Evolutionary conservation across 345 rosid genomes (phyloP).

Genomic region (Lepidium sativum): DNA sequence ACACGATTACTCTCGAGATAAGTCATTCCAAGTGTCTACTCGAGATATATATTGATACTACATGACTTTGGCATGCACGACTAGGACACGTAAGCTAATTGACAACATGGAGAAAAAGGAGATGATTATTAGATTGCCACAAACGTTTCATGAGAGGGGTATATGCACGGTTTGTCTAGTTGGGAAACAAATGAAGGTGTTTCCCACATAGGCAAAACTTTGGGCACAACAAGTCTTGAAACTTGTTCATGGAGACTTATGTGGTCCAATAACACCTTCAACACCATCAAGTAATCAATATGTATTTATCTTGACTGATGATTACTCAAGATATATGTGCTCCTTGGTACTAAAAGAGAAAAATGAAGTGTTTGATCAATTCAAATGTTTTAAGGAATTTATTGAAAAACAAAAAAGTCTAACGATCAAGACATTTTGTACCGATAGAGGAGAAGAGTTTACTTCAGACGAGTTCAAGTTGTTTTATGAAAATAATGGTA

Average conservation of each 20-base stretch:
- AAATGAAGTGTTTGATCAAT: neutral
- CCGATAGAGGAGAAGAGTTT: conserved; percentile 1
- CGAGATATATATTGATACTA: too few relatives aligned
- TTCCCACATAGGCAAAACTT: fast-evolving
- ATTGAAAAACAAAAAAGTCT: neutral
- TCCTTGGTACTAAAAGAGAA: neutral
- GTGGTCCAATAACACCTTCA: neutral
- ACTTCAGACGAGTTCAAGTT: neutral
- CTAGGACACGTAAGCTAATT: too few relatives aligned
- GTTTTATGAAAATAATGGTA: too few relatives aligned
- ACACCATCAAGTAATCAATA: neutral
- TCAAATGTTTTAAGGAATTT: neutral
- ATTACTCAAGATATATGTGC: neutral
- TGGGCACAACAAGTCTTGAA: neutral
- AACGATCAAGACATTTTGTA: neutral
- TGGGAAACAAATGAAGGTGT: neutral
- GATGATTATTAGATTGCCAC: too few relatives aligned
- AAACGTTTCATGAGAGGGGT: too few relatives aligned
- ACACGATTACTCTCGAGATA: too few relatives aligned
- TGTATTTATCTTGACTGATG: neutral
- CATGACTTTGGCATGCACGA: too few relatives aligned
- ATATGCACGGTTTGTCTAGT: neutral
- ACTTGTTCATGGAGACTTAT: neutral
- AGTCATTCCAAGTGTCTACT: too few relatives aligned
- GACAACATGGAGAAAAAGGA: too few relatives aligned